Percentiles rank a stretch among this genome's conserved stretches.
Evolutionary conservation across 495 filamentous ascomycete species (phyloP).

Genomic region (Penicillium lagena): DNA sequence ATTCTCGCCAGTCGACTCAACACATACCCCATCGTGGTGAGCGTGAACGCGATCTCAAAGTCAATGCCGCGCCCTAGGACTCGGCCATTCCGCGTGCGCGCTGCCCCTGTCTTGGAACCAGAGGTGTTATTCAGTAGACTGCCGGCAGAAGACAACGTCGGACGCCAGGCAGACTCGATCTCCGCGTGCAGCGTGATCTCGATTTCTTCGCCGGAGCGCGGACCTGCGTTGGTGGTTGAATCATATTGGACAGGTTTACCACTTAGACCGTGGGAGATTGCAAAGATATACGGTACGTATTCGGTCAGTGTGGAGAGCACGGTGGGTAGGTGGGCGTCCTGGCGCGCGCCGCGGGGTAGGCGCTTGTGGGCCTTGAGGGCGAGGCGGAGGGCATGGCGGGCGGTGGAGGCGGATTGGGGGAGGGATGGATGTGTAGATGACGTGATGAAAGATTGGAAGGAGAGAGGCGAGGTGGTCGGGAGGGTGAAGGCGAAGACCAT

Average conservation of each 20-base stretch:
- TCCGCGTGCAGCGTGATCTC: conserved; percentile 56
- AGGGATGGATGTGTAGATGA: conserved; percentile 78
- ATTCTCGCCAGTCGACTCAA: conserved; percentile 63
- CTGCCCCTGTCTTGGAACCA: background rate
- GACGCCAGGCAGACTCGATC: conserved; percentile 72
- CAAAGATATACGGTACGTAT: conserved; percentile 75
- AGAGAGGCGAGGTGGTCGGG: conserved; percentile 77
- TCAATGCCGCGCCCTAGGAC: conserved; percentile 67
- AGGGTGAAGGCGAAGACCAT: conserved; percentile 86
- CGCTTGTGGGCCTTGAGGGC: conserved; percentile 79
- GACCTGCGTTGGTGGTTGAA: background rate
- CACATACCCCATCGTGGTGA: conserved; percentile 70
- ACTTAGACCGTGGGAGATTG: conserved; percentile 63
- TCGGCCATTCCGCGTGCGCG: conserved; percentile 33
- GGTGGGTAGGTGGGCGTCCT: conserved; percentile 59
- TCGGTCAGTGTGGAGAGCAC: conserved; percentile 61
- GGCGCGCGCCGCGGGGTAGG: conserved; percentile 49
- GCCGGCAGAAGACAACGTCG: conserved; percentile 56
- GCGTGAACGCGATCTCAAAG: conserved; percentile 72
- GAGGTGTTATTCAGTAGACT: background rate
- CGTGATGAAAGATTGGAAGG: conserved; percentile 64
- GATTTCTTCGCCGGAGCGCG: conserved; percentile 42
- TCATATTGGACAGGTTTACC: conserved; percentile 21
- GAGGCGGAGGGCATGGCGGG: conserved; percentile 70
- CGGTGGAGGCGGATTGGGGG: conserved; percentile 66